These are phyloP conservation scores for Apiospora malaysiana DNA, from an alignment of 2,329 filamentous ascomycete genomes.

Conservation along the genomic window DNA sequence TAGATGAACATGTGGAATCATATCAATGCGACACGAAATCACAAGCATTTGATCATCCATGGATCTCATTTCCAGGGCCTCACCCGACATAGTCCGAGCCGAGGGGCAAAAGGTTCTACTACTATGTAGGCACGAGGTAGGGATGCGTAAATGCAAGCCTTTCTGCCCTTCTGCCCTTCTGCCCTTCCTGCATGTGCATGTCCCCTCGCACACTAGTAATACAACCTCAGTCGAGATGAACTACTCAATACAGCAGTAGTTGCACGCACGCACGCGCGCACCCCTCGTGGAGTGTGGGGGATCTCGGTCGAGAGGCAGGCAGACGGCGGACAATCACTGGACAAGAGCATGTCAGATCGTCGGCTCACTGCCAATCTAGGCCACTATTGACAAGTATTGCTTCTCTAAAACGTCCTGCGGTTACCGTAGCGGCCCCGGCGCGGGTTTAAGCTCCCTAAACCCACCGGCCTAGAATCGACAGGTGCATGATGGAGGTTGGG, in stretches of 20 bases:
- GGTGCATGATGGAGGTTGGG: conserved; percentile 6
- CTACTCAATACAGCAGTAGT: background rate
- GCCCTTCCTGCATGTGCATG: conserved; percentile 13
- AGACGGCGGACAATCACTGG: background rate
- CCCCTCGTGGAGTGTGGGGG: background rate
- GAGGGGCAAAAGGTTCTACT: background rate
- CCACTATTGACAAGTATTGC: background rate
- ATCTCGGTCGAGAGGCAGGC: conserved; percentile 16
- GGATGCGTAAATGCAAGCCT: background rate
- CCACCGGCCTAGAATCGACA: conserved; percentile 1
- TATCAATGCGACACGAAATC: background rate
- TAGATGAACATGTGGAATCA: background rate
- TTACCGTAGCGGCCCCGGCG: conserved; percentile 15
- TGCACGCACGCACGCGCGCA: background rate
- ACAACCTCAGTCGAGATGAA: conserved; percentile 1
- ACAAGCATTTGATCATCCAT: background rate
- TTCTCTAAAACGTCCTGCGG: conserved; percentile 13
- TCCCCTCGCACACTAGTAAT: conserved; percentile 4
- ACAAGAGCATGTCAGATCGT: conserved; percentile 9
- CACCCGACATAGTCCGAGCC: conserved; percentile 10
- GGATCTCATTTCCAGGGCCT: background rate
- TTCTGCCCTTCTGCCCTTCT: no score
- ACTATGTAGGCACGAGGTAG: no score
- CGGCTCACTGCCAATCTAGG: background rate
- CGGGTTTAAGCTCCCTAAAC: background rate